phyloP scores from a whole-genome alignment of 257 asterid genomes.

The Primulina huaijiensis region DNA sequence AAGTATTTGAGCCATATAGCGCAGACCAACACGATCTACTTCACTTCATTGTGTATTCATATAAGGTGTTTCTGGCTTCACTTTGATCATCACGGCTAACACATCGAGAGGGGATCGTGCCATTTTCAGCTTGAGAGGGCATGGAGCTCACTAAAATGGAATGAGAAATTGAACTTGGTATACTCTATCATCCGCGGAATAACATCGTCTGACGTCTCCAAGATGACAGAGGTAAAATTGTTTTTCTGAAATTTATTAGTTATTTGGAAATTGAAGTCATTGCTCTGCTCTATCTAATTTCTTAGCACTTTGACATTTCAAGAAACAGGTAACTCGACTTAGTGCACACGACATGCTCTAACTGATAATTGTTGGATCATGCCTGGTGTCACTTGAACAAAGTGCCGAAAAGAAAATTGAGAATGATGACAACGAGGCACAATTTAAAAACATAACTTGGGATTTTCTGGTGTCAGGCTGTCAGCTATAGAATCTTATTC shows the following conservation, averaged over 20 bases:
- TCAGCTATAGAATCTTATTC: neutral
- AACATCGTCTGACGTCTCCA: slow-evolving; percentile 42
- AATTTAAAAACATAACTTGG: neutral
- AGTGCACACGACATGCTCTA: neutral
- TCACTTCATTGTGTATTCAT: neutral
- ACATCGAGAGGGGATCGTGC: slow-evolving; percentile 1
- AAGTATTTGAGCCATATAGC: slow-evolving; percentile 23
- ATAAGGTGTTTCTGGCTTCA: neutral
- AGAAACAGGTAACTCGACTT: neutral
- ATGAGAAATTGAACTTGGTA: too few species aligned
- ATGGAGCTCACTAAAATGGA: slow-evolving; percentile 74
- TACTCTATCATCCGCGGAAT: too few species aligned
- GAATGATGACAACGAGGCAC: neutral
- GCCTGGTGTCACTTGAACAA: neutral
- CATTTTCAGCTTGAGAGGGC: slow-evolving; percentile 81
- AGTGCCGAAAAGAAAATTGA: neutral
- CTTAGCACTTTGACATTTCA: neutral
- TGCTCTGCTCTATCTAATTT: neutral
- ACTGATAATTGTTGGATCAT: neutral
- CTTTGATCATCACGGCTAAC: slow-evolving; percentile 13
- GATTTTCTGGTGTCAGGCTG: neutral
- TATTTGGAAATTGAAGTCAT: neutral
- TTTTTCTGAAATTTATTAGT: slow-evolving; percentile 5
- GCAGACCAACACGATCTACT: neutral
- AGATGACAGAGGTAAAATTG: slow-evolving; percentile 47